Percentiles rank a stretch among this genome's conserved stretches.
These are phyloP conservation scores for Tarenaya hassleriana DNA, from an alignment of 345 rosid species.

Conservation along the genomic window DNA sequence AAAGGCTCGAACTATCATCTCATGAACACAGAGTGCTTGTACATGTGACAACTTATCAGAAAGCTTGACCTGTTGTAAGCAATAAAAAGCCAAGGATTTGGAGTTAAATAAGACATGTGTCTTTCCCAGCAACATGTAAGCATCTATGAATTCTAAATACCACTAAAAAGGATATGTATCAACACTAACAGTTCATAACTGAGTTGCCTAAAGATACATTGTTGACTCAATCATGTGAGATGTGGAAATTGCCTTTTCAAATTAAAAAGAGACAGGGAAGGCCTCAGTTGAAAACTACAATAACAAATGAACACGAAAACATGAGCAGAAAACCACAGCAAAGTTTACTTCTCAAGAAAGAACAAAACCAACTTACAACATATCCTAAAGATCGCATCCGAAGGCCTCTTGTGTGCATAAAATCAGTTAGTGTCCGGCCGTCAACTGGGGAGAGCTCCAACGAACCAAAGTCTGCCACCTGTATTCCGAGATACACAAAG, in stretches of 20 bases:
- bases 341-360: not conserved
- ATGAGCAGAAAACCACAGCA: too few relatives aligned
- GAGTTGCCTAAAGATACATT: too few relatives aligned
- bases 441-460: slow-evolving; percentile 98
- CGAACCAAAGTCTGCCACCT: slow-evolving; percentile 99
- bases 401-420: slow-evolving; percentile 99
- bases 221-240: too few relatives aligned
- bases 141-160: not conserved
- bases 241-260: too few relatives aligned
- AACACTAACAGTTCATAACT: too few relatives aligned
- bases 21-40: slow-evolving; percentile 90
- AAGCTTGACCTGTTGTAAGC: slow-evolving; percentile 66
- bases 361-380: slow-evolving; percentile 55
- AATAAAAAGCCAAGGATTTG: slow-evolving; percentile 22
- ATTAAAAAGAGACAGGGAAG: too few relatives aligned
- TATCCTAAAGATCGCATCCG: slow-evolving; percentile 89
- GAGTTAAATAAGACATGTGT: not conserved
- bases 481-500: slow-evolving; percentile 25
- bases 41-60: slow-evolving; percentile 94
- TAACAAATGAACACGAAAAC: too few relatives aligned
- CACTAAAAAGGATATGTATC: not conserved
- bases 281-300: too few relatives aligned
- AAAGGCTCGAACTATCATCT: slow-evolving; percentile 94
- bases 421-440: slow-evolving; percentile 96
- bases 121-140: not conserved